phyloP scores from a whole-genome alignment of 352 stramenopile genomes.

The Saprolegnia diclina region DNA sequence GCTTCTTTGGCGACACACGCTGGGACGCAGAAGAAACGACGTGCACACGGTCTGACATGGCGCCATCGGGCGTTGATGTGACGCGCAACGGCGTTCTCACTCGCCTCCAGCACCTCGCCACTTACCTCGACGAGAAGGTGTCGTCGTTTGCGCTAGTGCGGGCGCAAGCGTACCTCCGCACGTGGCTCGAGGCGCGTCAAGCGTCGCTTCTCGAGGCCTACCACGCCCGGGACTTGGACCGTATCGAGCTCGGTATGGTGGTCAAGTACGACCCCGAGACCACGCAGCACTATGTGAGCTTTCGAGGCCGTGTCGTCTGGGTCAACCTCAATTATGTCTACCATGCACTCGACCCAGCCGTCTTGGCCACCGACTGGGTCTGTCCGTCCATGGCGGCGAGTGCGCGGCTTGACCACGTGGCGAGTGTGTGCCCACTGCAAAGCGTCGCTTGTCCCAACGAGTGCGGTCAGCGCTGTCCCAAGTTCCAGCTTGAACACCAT shows the following conservation, averaged over 20 bases:
- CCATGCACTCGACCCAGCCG: neutral
- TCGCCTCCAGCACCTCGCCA: neutral
- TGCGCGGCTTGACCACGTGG: slow-evolving; percentile 30
- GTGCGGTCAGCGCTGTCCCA: slow-evolving; percentile 54
- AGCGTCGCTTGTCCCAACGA: slow-evolving; percentile 53
- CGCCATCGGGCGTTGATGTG: neutral
- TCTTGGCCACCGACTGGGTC: neutral
- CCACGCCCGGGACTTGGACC: neutral
- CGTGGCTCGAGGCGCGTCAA: neutral
- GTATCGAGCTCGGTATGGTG: neutral
- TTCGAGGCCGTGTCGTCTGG: neutral
- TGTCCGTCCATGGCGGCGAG: slow-evolving; percentile 26
- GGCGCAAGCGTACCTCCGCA: neutral
- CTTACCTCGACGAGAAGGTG: neutral
- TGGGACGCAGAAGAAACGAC: neutral
- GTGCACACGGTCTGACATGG: neutral
- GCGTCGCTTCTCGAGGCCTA: neutral
- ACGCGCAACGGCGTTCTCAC: neutral
- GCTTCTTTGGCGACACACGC: slow-evolving; percentile 32
- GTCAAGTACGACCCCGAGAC: slow-evolving; percentile 11
- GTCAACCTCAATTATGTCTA: slow-evolving; percentile 4
- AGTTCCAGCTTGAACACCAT: slow-evolving; percentile 36
- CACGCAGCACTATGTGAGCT: neutral
- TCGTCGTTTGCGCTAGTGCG: neutral
- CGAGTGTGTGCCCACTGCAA: slow-evolving; percentile 40